Base-by-base conservation (phyloP, 805 yeast species). In the Candida caryicola region DNA sequence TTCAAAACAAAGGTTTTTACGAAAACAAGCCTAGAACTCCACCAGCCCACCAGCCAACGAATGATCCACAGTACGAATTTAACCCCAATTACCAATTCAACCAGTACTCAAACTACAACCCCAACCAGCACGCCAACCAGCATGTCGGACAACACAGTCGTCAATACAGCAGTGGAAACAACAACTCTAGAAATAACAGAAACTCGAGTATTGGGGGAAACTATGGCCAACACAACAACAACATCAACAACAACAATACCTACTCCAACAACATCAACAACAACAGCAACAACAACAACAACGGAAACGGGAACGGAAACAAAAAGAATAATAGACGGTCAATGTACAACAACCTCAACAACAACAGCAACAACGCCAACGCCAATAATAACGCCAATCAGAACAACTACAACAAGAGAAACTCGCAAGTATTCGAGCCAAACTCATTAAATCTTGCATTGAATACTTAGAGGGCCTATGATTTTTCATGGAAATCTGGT, bases 321-420 rank as follows among this genome's bases (percentile, higher is more conserved):
- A 47, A 50, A 29, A 45, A 43, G 39, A 29, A 42, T 40, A 62
- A 62, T 47, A 59, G 69, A 40, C 52, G 63, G 39, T 63, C 66
- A 39, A 51, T 59, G 43, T 52, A 62, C 39, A 62, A 58, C 5
- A 57, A 51, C 16, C 57, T 52, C 42, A 52, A 44, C 43, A 37
- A 40, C 41, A 40, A 30, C 43, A 44, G 43, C 28, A 36, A 36
- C 18, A 23, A 36, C 27, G 12, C 14, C 16, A 34, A 41, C 33
- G 29, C 29, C 29, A 9, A 6, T 3, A 23, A 27, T 28, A 29
- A 37, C 23, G 37, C 42, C 29, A 31, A n/a, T 32, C 25, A 36
- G 21, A 40, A 36, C 31, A 36, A 32, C 31, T 39, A 36, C 33
- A 37, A 34, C 32, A 39, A 41, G 38, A 41, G 49, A 39, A 41